Evolutionary conservation across 345 rosid species (phyloP).

Genomic region (Sapria himalayana): DNA sequence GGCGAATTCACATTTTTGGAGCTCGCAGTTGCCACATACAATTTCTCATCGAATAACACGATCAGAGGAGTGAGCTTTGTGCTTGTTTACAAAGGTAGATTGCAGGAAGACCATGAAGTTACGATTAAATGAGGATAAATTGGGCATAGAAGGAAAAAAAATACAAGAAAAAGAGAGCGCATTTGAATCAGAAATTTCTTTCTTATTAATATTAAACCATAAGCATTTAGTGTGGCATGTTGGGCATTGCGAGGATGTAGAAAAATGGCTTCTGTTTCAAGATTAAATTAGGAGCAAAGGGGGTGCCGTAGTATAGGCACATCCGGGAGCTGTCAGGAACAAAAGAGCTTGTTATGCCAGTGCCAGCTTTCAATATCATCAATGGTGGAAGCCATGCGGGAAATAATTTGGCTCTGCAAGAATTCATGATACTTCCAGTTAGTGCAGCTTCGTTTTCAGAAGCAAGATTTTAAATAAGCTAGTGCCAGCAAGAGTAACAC

Average conservation of each 20-base stretch:
- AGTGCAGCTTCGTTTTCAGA: constrained; percentile 75
- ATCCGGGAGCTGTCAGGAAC: constrained; percentile 76
- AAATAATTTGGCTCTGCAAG: constrained; percentile 96
- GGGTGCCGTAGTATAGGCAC: constrained; percentile 71
- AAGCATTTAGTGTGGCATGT: constrained; percentile 76
- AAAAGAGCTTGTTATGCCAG: constrained; percentile 92
- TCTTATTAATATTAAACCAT: constrained; percentile 71
- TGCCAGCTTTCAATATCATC: constrained; percentile 89
- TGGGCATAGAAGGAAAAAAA: constrained; percentile 33
- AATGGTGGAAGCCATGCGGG: constrained; percentile 98
- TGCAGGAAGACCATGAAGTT: constrained; percentile 56
- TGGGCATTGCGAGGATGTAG: constrained; percentile 66
- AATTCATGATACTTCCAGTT: constrained; percentile 88
- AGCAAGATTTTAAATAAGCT: too few relatives aligned
- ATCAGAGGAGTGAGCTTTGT: constrained; percentile 86
- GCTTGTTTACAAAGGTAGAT: constrained; percentile 54
- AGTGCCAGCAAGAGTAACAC: too few relatives aligned
- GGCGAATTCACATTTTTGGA: constrained; percentile 53
- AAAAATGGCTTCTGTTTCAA: constrained; percentile 71
- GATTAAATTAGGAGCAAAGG: constrained; percentile 83
- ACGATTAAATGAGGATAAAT: constrained; percentile 83
- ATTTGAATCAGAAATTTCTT: constrained; percentile 66
- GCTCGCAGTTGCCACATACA: constrained; percentile 56
- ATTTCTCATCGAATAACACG: constrained; percentile 56
- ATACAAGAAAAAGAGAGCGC: constrained; percentile 83